Base-by-base conservation (phyloP, 345 rosid genomes). In the Crucihimalaya himalaica region DNA sequence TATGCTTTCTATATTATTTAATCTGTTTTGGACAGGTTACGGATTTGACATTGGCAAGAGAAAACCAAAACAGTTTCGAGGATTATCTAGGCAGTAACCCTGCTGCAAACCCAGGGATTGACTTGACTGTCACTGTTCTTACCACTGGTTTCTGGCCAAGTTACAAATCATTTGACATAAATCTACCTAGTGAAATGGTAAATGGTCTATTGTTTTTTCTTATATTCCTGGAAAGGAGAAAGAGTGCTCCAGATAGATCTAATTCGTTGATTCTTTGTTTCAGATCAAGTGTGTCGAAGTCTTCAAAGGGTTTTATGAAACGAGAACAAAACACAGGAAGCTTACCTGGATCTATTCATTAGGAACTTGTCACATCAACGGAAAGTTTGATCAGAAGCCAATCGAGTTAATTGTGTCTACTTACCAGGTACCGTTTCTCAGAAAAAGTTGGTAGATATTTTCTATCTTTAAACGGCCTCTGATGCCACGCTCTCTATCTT, bases 111-210 rank as follows among this genome's bases (percentile, higher is more conserved):
- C 90, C 92, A 21, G 98, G 92, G 31, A 84, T 93, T 66, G 97
- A 93, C 60, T 81, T 90, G 77, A 67, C 93, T 9, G 97, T 90
- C 19, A 87, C 87, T 66, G 96, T 93, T 73, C 89, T 93, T 29
- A 93, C 98, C 35, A 90, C 93, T 53, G 97, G 96, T 34, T 90
- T 86, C 68, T 93, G 98, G 98, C 98, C 97, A 39, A 90, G 89
- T 72, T 93, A 86, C 80, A 90, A 93, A 56, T 86, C 97, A 37
- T 85, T 85, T 64, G 90, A 90, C 84, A 81, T 89, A 45, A 93
- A 85, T 56, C 92, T 89, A 34, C 96, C 98, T 2, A 78, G 77
- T 27, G 97, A 90, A 81, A 90, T 90, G 96, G 98, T 90, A 82
- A 37, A 39, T 4, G 8, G 8, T 34, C 15, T 40, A 3, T 56